Evolutionary conservation across 305 asterid genomes (phyloP).

Genomic region (Fraxinus dipetala): DNA sequence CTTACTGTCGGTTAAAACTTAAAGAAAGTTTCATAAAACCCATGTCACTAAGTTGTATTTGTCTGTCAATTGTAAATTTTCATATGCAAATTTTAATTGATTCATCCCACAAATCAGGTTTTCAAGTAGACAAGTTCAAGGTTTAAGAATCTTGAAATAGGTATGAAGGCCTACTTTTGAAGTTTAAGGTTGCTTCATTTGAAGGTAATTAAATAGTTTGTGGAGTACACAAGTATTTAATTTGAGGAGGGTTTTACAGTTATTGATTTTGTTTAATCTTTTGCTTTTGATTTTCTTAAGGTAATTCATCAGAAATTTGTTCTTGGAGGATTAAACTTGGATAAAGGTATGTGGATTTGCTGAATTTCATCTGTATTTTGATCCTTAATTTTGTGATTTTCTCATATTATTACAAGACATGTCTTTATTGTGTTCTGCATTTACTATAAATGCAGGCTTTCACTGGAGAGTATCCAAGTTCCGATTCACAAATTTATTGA

Average conservation of each 20-base stretch:
- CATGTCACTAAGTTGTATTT: slow-evolving; percentile 24
- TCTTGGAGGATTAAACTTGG: not conserved
- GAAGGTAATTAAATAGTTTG: slow-evolving; percentile 45
- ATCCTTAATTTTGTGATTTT: not conserved
- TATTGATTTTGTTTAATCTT: not conserved
- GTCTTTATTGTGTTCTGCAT: not conserved
- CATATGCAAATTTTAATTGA: not conserved
- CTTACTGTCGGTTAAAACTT: slow-evolving; percentile 33
- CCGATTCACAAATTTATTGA: not conserved
- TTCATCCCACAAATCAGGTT: slow-evolving; percentile 8
- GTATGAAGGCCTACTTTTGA: slow-evolving; percentile 25
- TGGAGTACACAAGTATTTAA: slow-evolving; percentile 29
- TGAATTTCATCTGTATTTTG: not conserved
- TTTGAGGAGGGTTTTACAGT: slow-evolving; percentile 20
- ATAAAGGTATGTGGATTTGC: slow-evolving; percentile 30
- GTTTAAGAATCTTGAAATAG: not conserved
- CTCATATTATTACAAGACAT: not conserved
- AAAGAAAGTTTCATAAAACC: slow-evolving; percentile 25
- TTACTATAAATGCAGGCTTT: slow-evolving; percentile 23
- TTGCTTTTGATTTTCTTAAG: not conserved
- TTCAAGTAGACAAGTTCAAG: not conserved
- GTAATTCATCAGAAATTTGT: slow-evolving; percentile 21
- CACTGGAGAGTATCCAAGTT: slow-evolving; percentile 3
- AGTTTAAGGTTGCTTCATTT: slow-evolving; percentile 47
- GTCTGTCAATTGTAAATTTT: slow-evolving; percentile 19